Conservation (phyloP, 768 basidiomycete genomes). For the Xerocomellus amylosporus region DNA sequence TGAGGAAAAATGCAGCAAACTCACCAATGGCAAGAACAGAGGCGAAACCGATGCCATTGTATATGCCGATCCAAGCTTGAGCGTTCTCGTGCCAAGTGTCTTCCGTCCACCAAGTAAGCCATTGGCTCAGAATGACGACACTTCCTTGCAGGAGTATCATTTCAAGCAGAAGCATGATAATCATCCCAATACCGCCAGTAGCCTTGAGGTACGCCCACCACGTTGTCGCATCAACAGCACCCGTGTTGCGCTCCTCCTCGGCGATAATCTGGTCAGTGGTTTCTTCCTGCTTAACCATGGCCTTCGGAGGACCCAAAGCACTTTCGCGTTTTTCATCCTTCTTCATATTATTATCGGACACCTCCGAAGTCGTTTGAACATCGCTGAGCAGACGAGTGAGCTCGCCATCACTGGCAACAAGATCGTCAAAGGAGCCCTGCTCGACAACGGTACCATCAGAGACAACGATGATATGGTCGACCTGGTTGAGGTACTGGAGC, state of each 20-base stretch:
- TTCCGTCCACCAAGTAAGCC: slow-evolving; percentile 33
- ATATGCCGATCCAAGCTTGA: slow-evolving; percentile 28
- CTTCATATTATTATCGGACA: background rate
- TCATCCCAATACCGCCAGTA: slow-evolving; percentile 23
- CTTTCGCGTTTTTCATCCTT: slow-evolving; percentile 25
- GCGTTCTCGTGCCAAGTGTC: slow-evolving; percentile 25
- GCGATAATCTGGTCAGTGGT: slow-evolving; percentile 17
- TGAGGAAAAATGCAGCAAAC: background rate
- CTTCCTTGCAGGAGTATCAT: slow-evolving; percentile 25
- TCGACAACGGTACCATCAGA: slow-evolving; percentile 45
- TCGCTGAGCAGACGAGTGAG: slow-evolving; percentile 28
- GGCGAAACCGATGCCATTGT: slow-evolving; percentile 25
- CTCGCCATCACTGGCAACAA: slow-evolving; percentile 30
- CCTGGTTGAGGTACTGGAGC: slow-evolving; percentile 31
- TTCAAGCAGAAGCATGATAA: slow-evolving; percentile 18
- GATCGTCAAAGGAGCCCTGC: slow-evolving; percentile 41
- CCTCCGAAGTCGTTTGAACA: slow-evolving; percentile 11
- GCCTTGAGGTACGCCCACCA: slow-evolving; percentile 35
- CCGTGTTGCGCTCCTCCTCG: slow-evolving; percentile 26
- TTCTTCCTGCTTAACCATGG: slow-evolving; percentile 9
- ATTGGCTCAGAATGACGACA: slow-evolving; percentile 25
- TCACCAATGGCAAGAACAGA: slow-evolving; percentile 20
- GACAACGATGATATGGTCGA: slow-evolving; percentile 48
- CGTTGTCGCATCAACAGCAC: slow-evolving; percentile 22
- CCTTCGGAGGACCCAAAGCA: slow-evolving; percentile 4